Base-by-base conservation (phyloP, 306 rosid genomes). In the Carpinus viminea region DNA sequence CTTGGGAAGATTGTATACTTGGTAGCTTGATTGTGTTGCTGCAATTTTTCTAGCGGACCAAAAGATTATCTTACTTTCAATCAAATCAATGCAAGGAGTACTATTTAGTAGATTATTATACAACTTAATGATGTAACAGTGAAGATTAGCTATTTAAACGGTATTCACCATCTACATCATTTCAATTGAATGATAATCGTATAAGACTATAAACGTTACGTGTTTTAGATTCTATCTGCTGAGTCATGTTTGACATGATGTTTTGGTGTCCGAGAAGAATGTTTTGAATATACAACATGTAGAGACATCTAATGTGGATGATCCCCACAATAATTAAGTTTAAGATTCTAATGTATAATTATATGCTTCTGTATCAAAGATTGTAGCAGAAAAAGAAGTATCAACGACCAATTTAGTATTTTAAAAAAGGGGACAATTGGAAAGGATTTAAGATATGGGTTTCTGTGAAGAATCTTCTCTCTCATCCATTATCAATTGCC, bases 401-500 rank as follows among this genome's bases (percentile, higher is more conserved):
- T 11, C 7, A 55, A 4, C 7, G 43, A 47, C 48, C 2, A 5
- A 17, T n/a, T 31, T 31, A n/a, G 12, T 71, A 13, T 71, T 78
- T 10, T 59, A 60, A 43, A 10, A 59, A 60, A 43, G 4, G 72
- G 20, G 24, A 41, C 1, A 68, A 38, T 41, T 68, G 6, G 21
- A n/a, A 9, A 18, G 70, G 60, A 66, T 34, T 53, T 24, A 75
- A 8, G 20, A 61, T 21, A 61, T 28, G 28, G 4, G 5, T 28
- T n/a, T 12, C 13, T 21, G 51, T 51, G 8, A 15, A 52, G 57
- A 81, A 70, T 76, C 70, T 71, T 85, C 87, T 53, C 78, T 76
- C 75, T 78, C 84, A 54, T 79, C 87, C 59, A 82, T 86, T 79
- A 78, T 87, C 83, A 76, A 60, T 53, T 76, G 51, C 79, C 66